Percentiles rank a stretch among this genome's conserved stretches.
Conservation (phyloP, 768 basidiomycete genomes). For the Boletus reticulatus region DNA sequence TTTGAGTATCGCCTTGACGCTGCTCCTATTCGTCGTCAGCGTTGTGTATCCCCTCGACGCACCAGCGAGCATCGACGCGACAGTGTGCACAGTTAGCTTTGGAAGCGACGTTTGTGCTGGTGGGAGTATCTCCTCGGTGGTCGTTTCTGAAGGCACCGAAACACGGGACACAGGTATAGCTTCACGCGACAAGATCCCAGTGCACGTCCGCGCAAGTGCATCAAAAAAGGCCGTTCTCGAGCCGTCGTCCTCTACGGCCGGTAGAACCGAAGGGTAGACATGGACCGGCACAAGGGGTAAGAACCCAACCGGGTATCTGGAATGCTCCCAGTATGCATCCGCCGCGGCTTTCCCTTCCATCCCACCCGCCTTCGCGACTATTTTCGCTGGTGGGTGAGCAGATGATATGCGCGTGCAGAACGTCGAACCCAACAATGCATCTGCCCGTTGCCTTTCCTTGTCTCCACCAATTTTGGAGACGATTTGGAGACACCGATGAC, state of each 20-base stretch:
- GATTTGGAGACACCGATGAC: conserved; percentile 70
- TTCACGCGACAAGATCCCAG: conserved; percentile 51
- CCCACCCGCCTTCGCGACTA: background rate
- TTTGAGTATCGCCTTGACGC: conserved; percentile 70
- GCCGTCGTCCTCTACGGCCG: background rate
- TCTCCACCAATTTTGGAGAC: conserved; percentile 77
- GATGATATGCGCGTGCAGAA: conserved; percentile 8
- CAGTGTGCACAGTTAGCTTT: conserved; percentile 73
- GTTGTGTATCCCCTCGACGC: conserved; percentile 75
- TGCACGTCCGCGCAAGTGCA: conserved; percentile 51
- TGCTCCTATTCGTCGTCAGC: conserved; percentile 81
- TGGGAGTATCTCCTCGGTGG: conserved; percentile 38
- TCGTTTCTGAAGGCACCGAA: background rate
- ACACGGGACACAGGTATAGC: conserved; percentile 5
- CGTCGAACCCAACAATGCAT: conserved; percentile 51
- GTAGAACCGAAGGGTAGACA: conserved; percentile 40
- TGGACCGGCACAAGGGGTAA: conserved; percentile 59
- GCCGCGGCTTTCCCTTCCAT: conserved; percentile 20
- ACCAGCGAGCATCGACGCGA: conserved; percentile 70
- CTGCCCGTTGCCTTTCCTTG: conserved; percentile 60
- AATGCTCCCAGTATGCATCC: conserved; percentile 58
- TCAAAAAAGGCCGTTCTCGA: conserved; percentile 39
- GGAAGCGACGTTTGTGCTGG: conserved; percentile 55
- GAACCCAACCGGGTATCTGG: conserved; percentile 53
- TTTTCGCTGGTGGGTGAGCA: background rate